Evolutionary conservation across 257 asterid species (phyloP).

Genomic region (Scutellaria barbata): DNA sequence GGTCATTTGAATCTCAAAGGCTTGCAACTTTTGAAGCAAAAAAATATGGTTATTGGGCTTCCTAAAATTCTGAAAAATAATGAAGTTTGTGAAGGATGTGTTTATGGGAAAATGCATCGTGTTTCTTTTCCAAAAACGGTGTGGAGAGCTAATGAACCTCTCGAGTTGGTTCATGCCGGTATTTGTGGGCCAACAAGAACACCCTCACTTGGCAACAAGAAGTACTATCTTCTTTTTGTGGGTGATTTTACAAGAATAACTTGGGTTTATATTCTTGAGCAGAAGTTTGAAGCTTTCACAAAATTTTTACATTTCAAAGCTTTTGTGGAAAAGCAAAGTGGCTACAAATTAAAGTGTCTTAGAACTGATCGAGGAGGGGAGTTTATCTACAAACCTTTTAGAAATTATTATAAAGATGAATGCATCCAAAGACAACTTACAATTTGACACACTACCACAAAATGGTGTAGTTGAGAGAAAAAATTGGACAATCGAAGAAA

Average conservation of each 20-base stretch:
- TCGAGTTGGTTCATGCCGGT: conserved; percentile 26
- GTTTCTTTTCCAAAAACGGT: conserved; percentile 12
- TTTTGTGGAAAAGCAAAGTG: conserved; percentile 11
- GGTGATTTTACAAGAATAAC: conserved; percentile 21
- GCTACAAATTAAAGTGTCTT: background rate
- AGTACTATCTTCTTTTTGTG: conserved; percentile 7
- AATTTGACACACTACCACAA: conserved; percentile 20
- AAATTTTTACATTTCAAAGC: conserved; percentile 19
- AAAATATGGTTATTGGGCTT: conserved; percentile 17
- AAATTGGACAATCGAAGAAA: conserved; percentile 7
- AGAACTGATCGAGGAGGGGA: conserved; percentile 28
- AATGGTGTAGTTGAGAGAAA: conserved; percentile 17
- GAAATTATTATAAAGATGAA: conserved; percentile 9
- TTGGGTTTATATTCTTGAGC: conserved; percentile 21
- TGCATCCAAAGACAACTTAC: conserved; percentile 21
- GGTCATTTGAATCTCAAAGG: background rate
- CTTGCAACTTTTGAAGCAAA: conserved; percentile 3
- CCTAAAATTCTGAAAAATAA: background rate
- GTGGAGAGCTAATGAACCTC: conserved; percentile 17
- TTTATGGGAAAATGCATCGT: conserved; percentile 30
- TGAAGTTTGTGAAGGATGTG: conserved; percentile 23
- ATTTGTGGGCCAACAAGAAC: conserved; percentile 29
- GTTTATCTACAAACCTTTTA: conserved; percentile 18
- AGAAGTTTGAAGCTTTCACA: background rate
- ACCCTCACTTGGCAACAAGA: background rate